Evolutionary conservation across 2,329 filamentous ascomycete genomes (phyloP).

Genomic region (Biscogniauxia mediterranea): DNA sequence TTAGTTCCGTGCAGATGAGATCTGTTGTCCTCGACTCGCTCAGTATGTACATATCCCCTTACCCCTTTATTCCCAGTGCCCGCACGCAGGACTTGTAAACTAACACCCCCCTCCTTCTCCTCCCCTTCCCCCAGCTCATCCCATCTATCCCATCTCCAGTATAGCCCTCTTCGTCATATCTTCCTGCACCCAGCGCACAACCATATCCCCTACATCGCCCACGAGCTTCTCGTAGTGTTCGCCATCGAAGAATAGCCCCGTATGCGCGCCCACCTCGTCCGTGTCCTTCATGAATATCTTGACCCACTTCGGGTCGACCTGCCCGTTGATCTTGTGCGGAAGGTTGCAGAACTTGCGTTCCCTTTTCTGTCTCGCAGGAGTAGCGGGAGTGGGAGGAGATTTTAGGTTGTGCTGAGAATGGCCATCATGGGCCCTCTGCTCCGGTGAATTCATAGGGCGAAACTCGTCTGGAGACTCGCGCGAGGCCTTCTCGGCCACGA

Average conservation of each 20-base stretch:
- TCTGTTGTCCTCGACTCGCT: too few relatives aligned
- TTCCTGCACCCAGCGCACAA: constrained; percentile 69
- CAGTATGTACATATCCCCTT: too few relatives aligned
- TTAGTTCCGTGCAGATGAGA: too few relatives aligned
- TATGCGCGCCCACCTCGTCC: constrained; percentile 84
- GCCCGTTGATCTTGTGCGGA: constrained; percentile 53
- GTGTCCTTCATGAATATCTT: constrained; percentile 77
- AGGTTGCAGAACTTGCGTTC: constrained; percentile 78
- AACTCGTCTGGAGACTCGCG: constrained; percentile 3
- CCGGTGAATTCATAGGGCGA: constrained; percentile 5
- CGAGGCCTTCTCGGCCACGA: background rate
- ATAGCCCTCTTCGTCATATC: constrained; percentile 48
- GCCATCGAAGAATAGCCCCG: constrained; percentile 73
- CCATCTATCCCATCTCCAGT: constrained; percentile 25
- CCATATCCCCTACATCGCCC: constrained; percentile 66
- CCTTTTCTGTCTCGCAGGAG: constrained; percentile 36
- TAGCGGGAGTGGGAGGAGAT: background rate
- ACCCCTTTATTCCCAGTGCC: too few relatives aligned
- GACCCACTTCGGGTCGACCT: constrained; percentile 70
- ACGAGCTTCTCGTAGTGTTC: constrained; percentile 74
- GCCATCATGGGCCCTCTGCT: background rate
- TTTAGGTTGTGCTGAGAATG: constrained; percentile 15
- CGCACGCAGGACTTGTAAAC: too few relatives aligned
- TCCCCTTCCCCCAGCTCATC: too few relatives aligned
- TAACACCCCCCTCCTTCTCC: too few relatives aligned